Base-by-base conservation (phyloP, 805 yeast species). In the Pachysolen tannophilus region DNA sequence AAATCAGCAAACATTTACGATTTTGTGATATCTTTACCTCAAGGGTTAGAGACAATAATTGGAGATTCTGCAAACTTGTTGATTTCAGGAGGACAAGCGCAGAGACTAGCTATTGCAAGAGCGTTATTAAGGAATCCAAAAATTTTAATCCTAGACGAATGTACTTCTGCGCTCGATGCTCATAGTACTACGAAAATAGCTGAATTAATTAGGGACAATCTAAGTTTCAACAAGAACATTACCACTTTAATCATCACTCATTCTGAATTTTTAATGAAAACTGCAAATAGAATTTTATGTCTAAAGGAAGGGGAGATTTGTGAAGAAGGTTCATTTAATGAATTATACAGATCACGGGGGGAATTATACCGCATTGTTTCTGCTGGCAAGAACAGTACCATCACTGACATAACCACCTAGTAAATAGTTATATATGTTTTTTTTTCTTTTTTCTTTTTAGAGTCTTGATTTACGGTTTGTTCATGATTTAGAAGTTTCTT, bases 61-160 rank as follows among this genome's bases (percentile, higher is more conserved):
- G 81, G 78, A 2, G 70, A 66, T 13, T 51, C 64, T 3, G 49
- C 58, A 8, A 55, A 61, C 10, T 43, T 63, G 1, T 45, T 73
- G 28, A 55, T 90, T 2, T 87, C 97, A 1, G 94, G 95, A 19
- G 98, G 98, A 2, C 97, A 92, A 53, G 65, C 81, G 7, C 97
- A 92, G 52, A 60, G 97, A 37, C 52, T 92, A 2, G 78, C 92
- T 0, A 75, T 92, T 34, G 95, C 90, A 0, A 66, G 97, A 33
- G 92, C 95, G 0, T 43, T 92, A 3, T 39, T 88, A 4, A 58
- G 88, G 25, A 61, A 67, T 15, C 92, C 97, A 0, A 60, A 61
- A 20, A 44, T 78, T 8, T 63, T 78, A n/a, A 65, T 92, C 5
- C 55, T 92, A 32, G 98, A 92, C 56, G 98, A 92, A 52, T 80